phyloP scores from a whole-genome alignment of 169 alveolate species.

The Cryptosporidium sp. region DNA sequence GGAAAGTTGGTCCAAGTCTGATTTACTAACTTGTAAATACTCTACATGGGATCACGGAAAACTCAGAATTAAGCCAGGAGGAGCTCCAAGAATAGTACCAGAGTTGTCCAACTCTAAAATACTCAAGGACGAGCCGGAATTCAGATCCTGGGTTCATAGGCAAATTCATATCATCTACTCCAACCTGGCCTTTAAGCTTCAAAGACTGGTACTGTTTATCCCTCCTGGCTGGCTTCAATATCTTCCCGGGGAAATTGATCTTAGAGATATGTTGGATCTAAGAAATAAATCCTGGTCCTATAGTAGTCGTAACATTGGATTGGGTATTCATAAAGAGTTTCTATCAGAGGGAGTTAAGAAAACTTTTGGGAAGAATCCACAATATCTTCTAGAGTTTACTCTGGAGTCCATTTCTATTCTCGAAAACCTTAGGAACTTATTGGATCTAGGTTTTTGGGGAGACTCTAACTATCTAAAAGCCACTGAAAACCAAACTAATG shows the following conservation, averaged over 20 bases:
- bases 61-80: constrained; percentile 70
- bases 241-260: constrained; percentile 65
- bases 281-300: constrained; percentile 37
- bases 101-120: background rate
- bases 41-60: constrained; percentile 60
- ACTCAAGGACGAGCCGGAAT: constrained; percentile 20
- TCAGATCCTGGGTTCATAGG: constrained; percentile 49
- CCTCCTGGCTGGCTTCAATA: constrained; percentile 75
- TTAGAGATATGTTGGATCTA: constrained; percentile 27
- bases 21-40: background rate
- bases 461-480: constrained; percentile 19
- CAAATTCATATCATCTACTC: constrained; percentile 56
- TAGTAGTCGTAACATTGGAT: background rate
- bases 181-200: constrained; percentile 60
- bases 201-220: constrained; percentile 45
- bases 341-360: background rate
- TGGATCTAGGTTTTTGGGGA: constrained; percentile 51
- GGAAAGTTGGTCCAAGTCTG: constrained; percentile 68
- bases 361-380: constrained; percentile 42
- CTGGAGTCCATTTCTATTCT: constrained; percentile 60
- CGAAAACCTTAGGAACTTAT: constrained; percentile 1
- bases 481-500: background rate
- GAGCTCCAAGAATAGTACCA: constrained; percentile 59
- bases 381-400: constrained; percentile 10
- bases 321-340: constrained; percentile 1